These are phyloP conservation scores for Dryas integrifolia DNA, from an alignment of 331 rosid genomes.

Conservation along the genomic window DNA sequence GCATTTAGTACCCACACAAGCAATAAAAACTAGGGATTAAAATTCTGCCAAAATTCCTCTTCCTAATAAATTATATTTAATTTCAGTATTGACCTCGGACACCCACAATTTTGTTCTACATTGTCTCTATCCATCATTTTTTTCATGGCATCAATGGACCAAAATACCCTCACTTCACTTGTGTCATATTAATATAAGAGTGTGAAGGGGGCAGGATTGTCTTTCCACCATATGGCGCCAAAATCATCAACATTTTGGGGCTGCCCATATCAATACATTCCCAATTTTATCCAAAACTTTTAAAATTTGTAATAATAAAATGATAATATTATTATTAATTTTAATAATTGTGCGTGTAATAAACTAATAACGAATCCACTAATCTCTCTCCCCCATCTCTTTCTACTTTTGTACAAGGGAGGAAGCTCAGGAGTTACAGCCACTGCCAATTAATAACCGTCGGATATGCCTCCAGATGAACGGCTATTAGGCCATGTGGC, in stretches of 20 bases:
- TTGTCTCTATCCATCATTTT: not conserved
- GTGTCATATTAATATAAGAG: too few species aligned
- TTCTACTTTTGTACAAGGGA: constrained; percentile 33
- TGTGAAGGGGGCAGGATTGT: not conserved
- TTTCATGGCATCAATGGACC: not conserved
- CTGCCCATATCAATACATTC: not conserved
- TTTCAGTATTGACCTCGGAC: constrained; percentile 17
- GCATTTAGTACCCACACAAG: constrained; percentile 18
- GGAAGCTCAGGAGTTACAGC: constrained; percentile 72
- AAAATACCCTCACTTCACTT: not conserved
- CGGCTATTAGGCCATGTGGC: constrained; percentile 39
- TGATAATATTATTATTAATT: too few species aligned
- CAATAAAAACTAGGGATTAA: constrained; percentile 12
- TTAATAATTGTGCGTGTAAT: constrained; percentile 3
- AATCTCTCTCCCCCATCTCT: constrained; percentile 53
- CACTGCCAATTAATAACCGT: constrained; percentile 37
- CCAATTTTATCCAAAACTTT: not conserved
- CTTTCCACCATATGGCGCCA: constrained; percentile 8
- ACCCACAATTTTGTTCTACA: not conserved
- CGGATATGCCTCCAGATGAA: constrained; percentile 36
- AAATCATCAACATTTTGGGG: constrained; percentile 2
- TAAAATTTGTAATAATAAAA: not conserved
- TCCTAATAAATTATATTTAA: constrained; percentile 29
- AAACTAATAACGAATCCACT: constrained; percentile 38
- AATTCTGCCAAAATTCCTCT: constrained; percentile 41